phyloP scores from a whole-genome alignment of 2,329 filamentous ascomycete genomes.

The Xylariaceae sp. region DNA sequence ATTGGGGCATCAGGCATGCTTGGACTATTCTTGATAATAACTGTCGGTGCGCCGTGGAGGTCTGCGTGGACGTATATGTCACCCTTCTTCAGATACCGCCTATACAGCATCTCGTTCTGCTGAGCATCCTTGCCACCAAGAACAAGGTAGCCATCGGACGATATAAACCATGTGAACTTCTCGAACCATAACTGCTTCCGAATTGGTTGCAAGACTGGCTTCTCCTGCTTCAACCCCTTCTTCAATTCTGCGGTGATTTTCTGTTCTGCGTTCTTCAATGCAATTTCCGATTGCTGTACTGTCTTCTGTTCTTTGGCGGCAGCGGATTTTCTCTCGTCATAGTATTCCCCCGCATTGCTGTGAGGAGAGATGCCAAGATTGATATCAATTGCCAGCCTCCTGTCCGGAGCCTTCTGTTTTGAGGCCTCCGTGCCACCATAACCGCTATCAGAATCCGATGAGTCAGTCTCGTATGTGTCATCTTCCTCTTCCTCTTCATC shows the following conservation, averaged over 20 bases:
- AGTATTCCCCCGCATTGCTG: constrained; percentile 90
- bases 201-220: constrained; percentile 80
- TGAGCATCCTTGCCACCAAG: constrained; percentile 85
- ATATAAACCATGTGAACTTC: constrained; percentile 95
- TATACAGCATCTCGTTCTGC: constrained; percentile 92
- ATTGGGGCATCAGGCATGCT: constrained; percentile 81
- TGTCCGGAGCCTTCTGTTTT: constrained; percentile 51
- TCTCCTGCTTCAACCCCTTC: constrained; percentile 88
- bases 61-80: constrained; percentile 94
- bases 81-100: constrained; percentile 80
- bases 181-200: constrained; percentile 93
- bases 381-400: constrained; percentile 74
- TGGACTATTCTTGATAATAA: constrained; percentile 87
- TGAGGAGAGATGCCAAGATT: constrained; percentile 81
- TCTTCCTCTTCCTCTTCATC: constrained; percentile 60
- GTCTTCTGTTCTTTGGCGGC: constrained; percentile 89
- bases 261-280: constrained; percentile 85
- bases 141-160: constrained; percentile 91
- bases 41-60: constrained; percentile 77
- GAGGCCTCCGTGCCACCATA: constrained; percentile 37
- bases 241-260: constrained; percentile 87
- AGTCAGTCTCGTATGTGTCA: constrained; percentile 67
- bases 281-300: constrained; percentile 75
- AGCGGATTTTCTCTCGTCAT: constrained; percentile 82
- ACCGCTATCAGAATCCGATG: constrained; percentile 59